phyloP scores from a whole-genome alignment of 305 asterid genomes.

The Plantago coronopus region DNA sequence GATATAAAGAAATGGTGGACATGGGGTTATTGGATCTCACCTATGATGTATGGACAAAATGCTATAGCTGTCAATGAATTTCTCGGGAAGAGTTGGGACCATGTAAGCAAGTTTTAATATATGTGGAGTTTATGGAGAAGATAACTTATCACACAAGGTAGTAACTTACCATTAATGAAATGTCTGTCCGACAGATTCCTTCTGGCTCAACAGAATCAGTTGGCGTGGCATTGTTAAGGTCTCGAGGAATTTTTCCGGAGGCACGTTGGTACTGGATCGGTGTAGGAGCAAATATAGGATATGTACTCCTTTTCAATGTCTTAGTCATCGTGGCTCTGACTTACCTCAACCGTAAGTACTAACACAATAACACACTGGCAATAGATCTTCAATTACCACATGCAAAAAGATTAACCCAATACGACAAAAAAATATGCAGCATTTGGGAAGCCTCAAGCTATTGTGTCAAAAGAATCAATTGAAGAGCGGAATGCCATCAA shows the following conservation, averaged over 20 bases:
- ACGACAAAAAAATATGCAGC: slow-evolving; percentile 47
- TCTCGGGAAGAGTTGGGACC: slow-evolving; percentile 90
- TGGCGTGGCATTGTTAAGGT: slow-evolving; percentile 54
- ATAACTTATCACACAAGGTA: background rate
- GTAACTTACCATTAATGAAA: slow-evolving; percentile 3
- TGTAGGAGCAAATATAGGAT: slow-evolving; percentile 63
- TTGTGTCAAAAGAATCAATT: slow-evolving; percentile 48
- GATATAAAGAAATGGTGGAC: slow-evolving; percentile 68
- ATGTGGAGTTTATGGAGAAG: slow-evolving; percentile 12
- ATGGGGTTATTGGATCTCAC: slow-evolving; percentile 66
- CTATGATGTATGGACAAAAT: slow-evolving; percentile 62
- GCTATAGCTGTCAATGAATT: slow-evolving; percentile 73
- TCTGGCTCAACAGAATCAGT: slow-evolving; percentile 58
- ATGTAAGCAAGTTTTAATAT: slow-evolving; percentile 44
- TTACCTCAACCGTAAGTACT: slow-evolving; percentile 74
- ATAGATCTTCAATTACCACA: background rate
- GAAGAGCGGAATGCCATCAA: slow-evolving; percentile 43
- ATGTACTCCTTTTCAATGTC: slow-evolving; percentile 58
- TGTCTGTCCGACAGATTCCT: slow-evolving; percentile 46
- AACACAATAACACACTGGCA: background rate
- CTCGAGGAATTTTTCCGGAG: slow-evolving; percentile 66
- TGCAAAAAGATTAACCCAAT: background rate
- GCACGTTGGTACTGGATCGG: slow-evolving; percentile 96
- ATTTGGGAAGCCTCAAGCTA: slow-evolving; percentile 63
- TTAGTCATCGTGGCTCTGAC: slow-evolving; percentile 60